Base-by-base conservation (phyloP, 2,329 filamentous ascomycete genomes). In the Beauveria brongniartii region DNA sequence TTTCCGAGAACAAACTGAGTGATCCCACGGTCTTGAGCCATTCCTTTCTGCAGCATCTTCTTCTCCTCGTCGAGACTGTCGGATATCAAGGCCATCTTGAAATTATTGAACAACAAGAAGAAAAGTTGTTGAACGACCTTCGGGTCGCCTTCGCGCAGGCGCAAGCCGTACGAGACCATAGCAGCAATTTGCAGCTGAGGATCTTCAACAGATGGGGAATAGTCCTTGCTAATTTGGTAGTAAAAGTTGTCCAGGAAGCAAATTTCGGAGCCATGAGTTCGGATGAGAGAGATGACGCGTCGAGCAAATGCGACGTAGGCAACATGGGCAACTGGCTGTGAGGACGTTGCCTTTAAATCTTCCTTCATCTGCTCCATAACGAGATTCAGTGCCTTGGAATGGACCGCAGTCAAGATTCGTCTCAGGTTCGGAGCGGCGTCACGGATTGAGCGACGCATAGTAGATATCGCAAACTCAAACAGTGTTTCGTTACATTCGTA, bases 101-200 rank as follows among this genome's bases (percentile, higher is more conserved):
- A 83, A 68, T 80, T 83, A 65, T 81, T 81, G 67, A 79, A 80
- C 2, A 86, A 73, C 61, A 83, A 82, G 68, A 80, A 80, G 66
- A 85, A 86, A 3, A 85, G 74, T 58, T 79, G 77, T 20, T 78
- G 75, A 6, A 71, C 70, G 4, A 78, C 78, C 34, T 74, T 76
- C 2, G 69, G 66, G 59, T 84, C 82, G 1, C 77, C 79, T 63
- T 85, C 82, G 44, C 75, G 73, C 18, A 86, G 70, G 46, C 80
- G 77, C 37, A 85, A 71, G 1, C 81, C 83, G 67, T 83, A 85
- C 2, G 81, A 79, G 18, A 82, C 67, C 66, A 86, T 81, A 5
- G 75, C 77, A 4, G 82, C 82, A 26, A 80, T 77, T 62, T 84
- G 82, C 5, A 85, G 73, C 43, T 81, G 77, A 2, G 82, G 82